Evolutionary conservation across 2,329 filamentous ascomycete species (phyloP), one percentile per base, ranked within the genome.

Genomic region (Aureobasidium zeae): DNA sequence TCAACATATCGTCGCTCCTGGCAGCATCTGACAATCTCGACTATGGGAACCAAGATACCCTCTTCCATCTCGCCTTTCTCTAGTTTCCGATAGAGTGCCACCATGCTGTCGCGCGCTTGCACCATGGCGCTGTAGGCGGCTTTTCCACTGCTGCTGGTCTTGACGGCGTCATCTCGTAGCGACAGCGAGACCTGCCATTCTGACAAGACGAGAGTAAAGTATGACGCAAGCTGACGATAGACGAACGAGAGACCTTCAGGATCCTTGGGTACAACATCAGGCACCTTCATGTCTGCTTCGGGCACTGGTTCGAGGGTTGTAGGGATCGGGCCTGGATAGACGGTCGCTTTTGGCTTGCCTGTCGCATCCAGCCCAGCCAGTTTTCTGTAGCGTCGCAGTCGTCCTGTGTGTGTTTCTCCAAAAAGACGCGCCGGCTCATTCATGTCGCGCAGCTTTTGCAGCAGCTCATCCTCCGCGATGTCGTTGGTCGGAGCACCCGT

Each of bases 1-100:
- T 95, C 85, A 34, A 98, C 89, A 59, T 98, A 98, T 50, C 86
- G 78, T 48, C 87, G 76, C 59, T 87, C 81, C 64, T 98, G 91
- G 3, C 89, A 86, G 19, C 87, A 84, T 56, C 84, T 76, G 21
- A 95, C 88, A 53, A 98, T 95, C 64, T 95, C 87, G 11, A 94
- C 77, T 7, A 98, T 76, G 15, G 88, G 85, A 46, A 81, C 76
- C 19, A 96, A 69, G 24, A 94, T 76, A 26, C 78, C 79, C 51
- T 88, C 79, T 51, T 91, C 82, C 5, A 95, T 63, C 44, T 88
- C 83, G 16, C 73, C 77, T 50, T 81, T 80, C 61, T 96, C 89
- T 49, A 98, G 80, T 56, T 86, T 87, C 46, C 83, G 82, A 64
- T 96, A 95, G 15, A 98, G 70, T 3, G 91, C 89, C 45, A 76